phyloP scores from a whole-genome alignment of 2,329 filamentous ascomycete genomes.

The Myotisia sp. region DNA sequence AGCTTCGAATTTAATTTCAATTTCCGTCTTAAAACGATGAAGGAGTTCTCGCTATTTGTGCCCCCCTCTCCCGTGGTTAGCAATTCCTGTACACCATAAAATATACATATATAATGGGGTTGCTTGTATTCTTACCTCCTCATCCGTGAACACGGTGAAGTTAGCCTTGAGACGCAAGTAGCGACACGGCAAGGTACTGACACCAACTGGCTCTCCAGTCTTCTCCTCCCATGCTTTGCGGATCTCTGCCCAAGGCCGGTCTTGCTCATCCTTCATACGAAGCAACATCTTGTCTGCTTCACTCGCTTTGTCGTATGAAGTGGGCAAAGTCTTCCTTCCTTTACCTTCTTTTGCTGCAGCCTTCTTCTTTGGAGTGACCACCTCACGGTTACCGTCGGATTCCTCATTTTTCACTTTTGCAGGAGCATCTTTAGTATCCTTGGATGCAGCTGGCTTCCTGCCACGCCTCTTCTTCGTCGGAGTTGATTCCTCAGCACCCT shows the following conservation, averaged over 20 bases:
- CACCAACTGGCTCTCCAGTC: constrained; percentile 22
- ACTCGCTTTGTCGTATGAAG: constrained; percentile 13
- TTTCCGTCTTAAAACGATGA: constrained; percentile 22
- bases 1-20: constrained; percentile 27
- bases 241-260: constrained; percentile 18
- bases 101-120: background rate
- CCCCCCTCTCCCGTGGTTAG: no score
- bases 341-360: constrained; percentile 1
- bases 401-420: background rate
- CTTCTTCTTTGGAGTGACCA: constrained; percentile 2
- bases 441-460: constrained; percentile 5
- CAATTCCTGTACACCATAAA: no score
- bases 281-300: constrained; percentile 17
- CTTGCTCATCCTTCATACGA: constrained; percentile 18
- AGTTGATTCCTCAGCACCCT: constrained; percentile 1
- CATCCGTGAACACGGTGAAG: constrained; percentile 23
- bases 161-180: constrained; percentile 28
- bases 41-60: no score
- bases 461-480: constrained; percentile 11
- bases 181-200: constrained; percentile 25
- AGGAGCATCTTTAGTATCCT: background rate
- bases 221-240: constrained; percentile 13
- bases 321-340: constrained; percentile 16
- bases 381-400: background rate
- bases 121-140: constrained; percentile 20